phyloP scores from a whole-genome alignment of 116 monocot species.

The Cymodocea nodosa region DNA sequence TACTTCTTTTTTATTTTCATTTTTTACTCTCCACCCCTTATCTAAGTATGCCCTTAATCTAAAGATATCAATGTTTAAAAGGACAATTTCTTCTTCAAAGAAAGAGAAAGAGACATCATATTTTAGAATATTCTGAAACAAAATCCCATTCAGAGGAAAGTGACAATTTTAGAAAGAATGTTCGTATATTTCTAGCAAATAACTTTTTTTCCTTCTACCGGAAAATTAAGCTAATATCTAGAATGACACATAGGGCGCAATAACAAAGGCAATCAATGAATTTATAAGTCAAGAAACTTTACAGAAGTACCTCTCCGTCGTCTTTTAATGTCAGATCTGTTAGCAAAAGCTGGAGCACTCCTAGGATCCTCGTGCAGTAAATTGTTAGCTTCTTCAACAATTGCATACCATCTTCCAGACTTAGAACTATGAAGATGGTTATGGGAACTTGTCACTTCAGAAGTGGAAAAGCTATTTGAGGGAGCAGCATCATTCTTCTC shows the following conservation, averaged over 20 bases:
- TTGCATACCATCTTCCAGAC: conserved; percentile 6
- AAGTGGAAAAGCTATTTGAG: not conserved
- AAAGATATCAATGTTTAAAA: too few relatives aligned
- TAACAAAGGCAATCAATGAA: not conserved
- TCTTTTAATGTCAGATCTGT: conserved; percentile 5
- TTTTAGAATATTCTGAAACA: too few relatives aligned
- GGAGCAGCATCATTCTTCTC: conserved; percentile 1
- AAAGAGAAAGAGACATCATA: too few relatives aligned
- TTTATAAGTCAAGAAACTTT: not conserved
- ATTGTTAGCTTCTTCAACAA: conserved; percentile 9
- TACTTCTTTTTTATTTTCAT: too few relatives aligned
- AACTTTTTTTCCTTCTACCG: too few relatives aligned
- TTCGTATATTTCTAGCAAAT: too few relatives aligned
- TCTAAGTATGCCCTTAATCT: too few relatives aligned
- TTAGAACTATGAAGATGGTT: not conserved
- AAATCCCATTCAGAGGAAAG: too few relatives aligned
- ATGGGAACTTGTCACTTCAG: not conserved
- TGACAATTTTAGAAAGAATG: too few relatives aligned
- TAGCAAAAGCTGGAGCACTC: not conserved
- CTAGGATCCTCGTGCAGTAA: conserved; percentile 5
- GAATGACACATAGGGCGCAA: not conserved
- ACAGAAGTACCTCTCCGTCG: not conserved
- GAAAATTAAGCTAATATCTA: not conserved
- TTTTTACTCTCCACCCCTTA: too few relatives aligned
- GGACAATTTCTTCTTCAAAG: too few relatives aligned